Percentiles rank a stretch among this genome's conserved stretches.
phyloP scores from a whole-genome alignment of 805 yeast genomes.

The Hanseniaspora meyeri region DNA sequence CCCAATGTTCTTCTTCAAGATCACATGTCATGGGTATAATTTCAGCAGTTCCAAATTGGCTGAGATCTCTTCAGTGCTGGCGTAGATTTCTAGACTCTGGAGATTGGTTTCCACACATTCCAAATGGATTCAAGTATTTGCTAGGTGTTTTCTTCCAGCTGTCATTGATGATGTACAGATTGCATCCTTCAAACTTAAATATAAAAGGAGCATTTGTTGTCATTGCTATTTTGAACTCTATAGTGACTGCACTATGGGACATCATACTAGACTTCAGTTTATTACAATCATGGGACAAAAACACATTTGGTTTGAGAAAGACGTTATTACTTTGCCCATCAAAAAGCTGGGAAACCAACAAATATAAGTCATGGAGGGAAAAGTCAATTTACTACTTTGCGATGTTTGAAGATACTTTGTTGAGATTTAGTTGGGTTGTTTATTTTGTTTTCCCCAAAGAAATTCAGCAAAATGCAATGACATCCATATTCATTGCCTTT shows the following conservation, averaged over 20 bases:
- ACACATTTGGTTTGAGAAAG: conserved; percentile 51
- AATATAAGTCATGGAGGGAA: conserved; percentile 19
- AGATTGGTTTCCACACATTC: conserved; percentile 91
- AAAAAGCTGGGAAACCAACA: conserved; percentile 27
- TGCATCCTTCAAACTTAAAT: conserved; percentile 32
- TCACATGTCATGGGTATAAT: conserved; percentile 76
- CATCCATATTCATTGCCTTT: conserved; percentile 70
- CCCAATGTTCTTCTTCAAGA: conserved; percentile 58
- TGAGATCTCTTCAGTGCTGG: conserved; percentile 83
- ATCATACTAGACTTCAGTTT: conserved; percentile 92
- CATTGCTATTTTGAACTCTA: conserved; percentile 62
- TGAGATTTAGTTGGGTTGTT: conserved; percentile 86
- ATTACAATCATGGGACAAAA: conserved; percentile 46
- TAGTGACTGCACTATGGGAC: conserved; percentile 72
- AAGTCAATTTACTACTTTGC: conserved; percentile 56
- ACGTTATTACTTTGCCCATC: conserved; percentile 50
- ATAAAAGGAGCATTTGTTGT: conserved; percentile 41
- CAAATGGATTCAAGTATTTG: conserved; percentile 70
- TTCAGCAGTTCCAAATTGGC: conserved; percentile 70
- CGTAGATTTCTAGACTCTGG: conserved; percentile 88
- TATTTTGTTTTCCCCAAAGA: conserved; percentile 67
- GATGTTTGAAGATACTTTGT: conserved; percentile 54
- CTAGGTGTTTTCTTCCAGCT: conserved; percentile 57
- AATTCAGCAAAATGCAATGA: conserved; percentile 75
- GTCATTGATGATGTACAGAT: conserved; percentile 62